Evolutionary conservation across 1,284 basidiomycete genomes (phyloP), one percentile per base, ranked within the genome.

Genomic region (Cryptococcus sp.): DNA sequence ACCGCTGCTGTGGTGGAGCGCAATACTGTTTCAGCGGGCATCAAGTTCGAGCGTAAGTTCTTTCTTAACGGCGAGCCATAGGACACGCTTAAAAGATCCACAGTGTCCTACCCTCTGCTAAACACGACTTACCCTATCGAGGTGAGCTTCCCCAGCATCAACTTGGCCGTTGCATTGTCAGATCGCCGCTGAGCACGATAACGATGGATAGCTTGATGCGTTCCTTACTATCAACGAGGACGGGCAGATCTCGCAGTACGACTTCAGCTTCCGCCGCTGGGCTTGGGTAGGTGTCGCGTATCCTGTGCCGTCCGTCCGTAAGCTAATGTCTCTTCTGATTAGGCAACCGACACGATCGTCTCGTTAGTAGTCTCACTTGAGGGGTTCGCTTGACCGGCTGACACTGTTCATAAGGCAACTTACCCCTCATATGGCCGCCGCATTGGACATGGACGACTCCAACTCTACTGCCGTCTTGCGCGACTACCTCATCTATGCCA

Each of bases 181-280:
- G 13, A 25, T 25, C 25, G 25, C 13, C 30, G 30, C 30, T 35
- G 30, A 35, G 2, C 8, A 35, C 30, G 16, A 22, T 22, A 7
- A 4, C 15, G 2, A 40, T 15, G 42, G 27, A n/a, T 19, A 55
- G 47, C 50, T 55, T 43, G 47, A 55, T 41, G 51, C 52, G 5
- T 58, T 30, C 45, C 45, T 53, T 15, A 10, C 13, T 20, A 47
- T 53, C 52, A 47, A 52, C 41, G 51, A 61, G 45, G 30, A 54
- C 16, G 40, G 51, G 17, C 41, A 58, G 20, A 51, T 46, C 38
- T n/a, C 22, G 13, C 43, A 58, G 23, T 62, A 62, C 54, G 54
- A 57, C 38, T 20, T 56, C 3, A 13, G 50, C 3, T 60, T 62
- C 54, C 53, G 57, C 13, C 57, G 61, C 35, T 62, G 61, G 61